Conservation (phyloP, 345 rosid genomes). For the Hypericum perforatum region DNA sequence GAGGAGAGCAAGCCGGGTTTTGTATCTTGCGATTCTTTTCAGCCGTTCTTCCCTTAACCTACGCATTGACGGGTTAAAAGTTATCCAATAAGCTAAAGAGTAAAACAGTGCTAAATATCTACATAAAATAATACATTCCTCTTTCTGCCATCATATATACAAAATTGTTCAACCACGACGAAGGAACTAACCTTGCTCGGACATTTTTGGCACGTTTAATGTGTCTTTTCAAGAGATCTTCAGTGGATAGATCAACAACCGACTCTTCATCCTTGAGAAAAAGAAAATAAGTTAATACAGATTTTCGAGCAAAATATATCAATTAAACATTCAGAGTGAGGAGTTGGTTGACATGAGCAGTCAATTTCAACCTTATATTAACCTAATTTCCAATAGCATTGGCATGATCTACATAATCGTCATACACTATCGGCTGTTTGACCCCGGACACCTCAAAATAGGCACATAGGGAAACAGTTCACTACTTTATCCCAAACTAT, state of each 20-base stretch:
- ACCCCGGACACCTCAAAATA: no score
- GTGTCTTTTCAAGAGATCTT: conserved; percentile 65
- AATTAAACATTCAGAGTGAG: background rate
- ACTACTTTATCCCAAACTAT: no score
- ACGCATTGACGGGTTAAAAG: conserved; percentile 6
- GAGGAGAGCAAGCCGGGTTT: conserved; percentile 66
- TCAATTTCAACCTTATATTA: no score
- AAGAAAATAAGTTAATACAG: background rate
- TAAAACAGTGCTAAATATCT: background rate
- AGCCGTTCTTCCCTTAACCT: conserved; percentile 62
- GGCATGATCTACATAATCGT: no score
- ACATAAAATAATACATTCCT: background rate
- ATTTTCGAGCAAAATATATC: background rate
- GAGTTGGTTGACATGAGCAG: no score
- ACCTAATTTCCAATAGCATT: no score
- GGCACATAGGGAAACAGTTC: no score
- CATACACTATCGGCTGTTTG: no score
- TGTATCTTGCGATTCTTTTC: conserved; percentile 73
- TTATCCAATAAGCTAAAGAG: background rate
- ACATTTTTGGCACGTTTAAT: conserved; percentile 62
- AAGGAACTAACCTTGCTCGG: conserved; percentile 48
- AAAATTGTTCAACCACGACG: background rate
- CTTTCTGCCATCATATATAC: background rate
- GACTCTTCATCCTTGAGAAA: conserved; percentile 44
- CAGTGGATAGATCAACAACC: conserved; percentile 40